Percentiles rank a stretch among this genome's conserved stretches.
These are phyloP conservation scores for Neofusicoccum parvum DNA, from an alignment of 2,329 filamentous ascomycete species.

Conservation along the genomic window DNA sequence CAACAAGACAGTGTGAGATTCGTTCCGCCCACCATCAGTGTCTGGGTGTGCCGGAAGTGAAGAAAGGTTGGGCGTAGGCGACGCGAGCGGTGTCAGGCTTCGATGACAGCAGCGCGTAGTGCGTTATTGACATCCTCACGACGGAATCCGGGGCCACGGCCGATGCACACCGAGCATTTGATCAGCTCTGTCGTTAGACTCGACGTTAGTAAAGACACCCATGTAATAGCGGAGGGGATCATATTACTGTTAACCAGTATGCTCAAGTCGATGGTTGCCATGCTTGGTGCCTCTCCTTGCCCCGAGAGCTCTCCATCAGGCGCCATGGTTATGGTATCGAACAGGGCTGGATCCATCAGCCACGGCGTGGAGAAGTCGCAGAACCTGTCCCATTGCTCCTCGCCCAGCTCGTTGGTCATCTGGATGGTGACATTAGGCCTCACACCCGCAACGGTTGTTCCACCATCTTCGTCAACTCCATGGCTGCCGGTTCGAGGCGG, in stretches of 20 bases:
- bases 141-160: constrained; percentile 47
- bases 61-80: too few species aligned
- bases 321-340: too few species aligned
- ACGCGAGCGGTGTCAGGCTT: too few species aligned
- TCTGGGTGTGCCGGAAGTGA: too few species aligned
- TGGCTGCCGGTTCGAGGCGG: too few species aligned
- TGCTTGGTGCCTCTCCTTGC: constrained; percentile 30
- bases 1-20: too few species aligned
- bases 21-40: too few species aligned
- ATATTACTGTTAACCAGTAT: constrained; percentile 46
- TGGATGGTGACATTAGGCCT: not conserved
- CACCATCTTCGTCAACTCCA: not conserved
- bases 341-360: not conserved
- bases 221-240: not conserved
- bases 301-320: too few species aligned
- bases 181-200: constrained; percentile 32
- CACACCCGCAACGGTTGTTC: not conserved
- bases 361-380: not conserved
- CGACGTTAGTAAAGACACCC: not conserved
- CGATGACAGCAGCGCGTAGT: constrained; percentile 38
- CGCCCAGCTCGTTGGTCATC: not conserved
- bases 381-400: not conserved
- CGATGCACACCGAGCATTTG: constrained; percentile 44
- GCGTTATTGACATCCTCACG: constrained; percentile 46
- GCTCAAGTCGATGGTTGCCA: constrained; percentile 45